A percentile compares a stretch with the other conserved stretches of the same genome.
These are phyloP conservation scores for Chloromonas sp. DNA, from an alignment of 163 green algal species.

Conservation along the genomic window DNA sequence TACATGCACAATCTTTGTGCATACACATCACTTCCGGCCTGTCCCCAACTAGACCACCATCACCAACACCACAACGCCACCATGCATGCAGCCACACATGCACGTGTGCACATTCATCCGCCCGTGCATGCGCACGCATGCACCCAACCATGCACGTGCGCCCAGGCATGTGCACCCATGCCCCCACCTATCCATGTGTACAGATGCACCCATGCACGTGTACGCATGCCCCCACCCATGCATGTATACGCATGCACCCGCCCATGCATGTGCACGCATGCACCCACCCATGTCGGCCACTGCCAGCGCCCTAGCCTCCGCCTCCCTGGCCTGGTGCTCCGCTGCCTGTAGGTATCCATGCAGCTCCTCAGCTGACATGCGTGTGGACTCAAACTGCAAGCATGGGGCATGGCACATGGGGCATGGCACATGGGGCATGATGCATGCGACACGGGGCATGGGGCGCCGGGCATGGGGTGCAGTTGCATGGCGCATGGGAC, in stretches of 20 bases:
- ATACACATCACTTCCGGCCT: no score
- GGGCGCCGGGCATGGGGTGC: no score
- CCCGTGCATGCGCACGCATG: background rate
- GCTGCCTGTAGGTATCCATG: conserved; percentile 27
- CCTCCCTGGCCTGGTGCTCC: conserved; percentile 32
- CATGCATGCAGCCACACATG: no score
- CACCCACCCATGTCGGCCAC: conserved; percentile 32
- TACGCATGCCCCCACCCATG: background rate
- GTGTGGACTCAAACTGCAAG: conserved; percentile 14
- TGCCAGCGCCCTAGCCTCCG: conserved; percentile 25
- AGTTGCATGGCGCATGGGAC: no score
- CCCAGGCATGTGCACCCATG: background rate
- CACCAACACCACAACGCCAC: no score
- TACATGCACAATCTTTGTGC: no score
- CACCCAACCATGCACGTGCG: background rate
- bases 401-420: background rate
- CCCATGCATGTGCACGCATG: no score
- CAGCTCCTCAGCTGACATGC: conserved; percentile 27
- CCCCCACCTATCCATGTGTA: background rate
- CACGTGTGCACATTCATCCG: no score
- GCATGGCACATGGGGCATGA: no score
- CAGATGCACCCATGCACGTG: background rate
- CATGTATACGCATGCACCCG: no score
- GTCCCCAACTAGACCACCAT: no score
- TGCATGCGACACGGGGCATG: no score